A percentile compares a stretch with the other conserved stretches of the same genome.
phyloP scores from a whole-genome alignment of 2,329 filamentous ascomycete genomes.

The Dactylellina cionopaga region DNA sequence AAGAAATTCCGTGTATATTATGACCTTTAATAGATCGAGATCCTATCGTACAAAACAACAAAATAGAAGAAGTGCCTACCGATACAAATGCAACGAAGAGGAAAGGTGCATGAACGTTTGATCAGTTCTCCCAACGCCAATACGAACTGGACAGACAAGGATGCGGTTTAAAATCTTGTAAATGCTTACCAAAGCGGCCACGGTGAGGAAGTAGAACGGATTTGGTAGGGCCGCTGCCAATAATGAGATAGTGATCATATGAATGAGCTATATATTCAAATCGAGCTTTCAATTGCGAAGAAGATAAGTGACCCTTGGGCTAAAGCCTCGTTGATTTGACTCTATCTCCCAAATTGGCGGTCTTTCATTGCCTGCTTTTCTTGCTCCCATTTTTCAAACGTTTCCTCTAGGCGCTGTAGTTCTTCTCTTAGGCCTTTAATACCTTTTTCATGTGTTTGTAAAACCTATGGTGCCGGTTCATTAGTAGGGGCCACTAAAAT shows the following conservation, averaged over 20 bases:
- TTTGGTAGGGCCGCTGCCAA: neutral
- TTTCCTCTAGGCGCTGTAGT: conserved; percentile 66
- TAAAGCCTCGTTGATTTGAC: neutral
- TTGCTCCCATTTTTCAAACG: conserved; percentile 67
- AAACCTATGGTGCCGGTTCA: conserved; percentile 35
- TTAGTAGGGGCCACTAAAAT: conserved; percentile 54
- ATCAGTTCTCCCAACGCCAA: conserved; percentile 40
- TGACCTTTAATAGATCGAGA: conserved; percentile 25
- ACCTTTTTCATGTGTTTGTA: conserved; percentile 55
- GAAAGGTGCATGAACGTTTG: neutral
- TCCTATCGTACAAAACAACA: conserved; percentile 41
- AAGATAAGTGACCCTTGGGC: neutral
- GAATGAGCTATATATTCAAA: conserved; percentile 16
- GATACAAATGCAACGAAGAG: conserved; percentile 2
- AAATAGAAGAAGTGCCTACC: neutral
- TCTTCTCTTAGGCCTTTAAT: conserved; percentile 73
- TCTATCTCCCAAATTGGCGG: conserved; percentile 47
- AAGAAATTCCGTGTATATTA: conserved; percentile 34
- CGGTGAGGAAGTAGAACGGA: conserved; percentile 2
- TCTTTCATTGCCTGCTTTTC: conserved; percentile 57
- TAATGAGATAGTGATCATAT: neutral
- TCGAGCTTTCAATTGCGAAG: conserved; percentile 12
- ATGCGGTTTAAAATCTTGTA: neutral
- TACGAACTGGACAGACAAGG: conserved; percentile 20
- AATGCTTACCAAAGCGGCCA: conserved; percentile 8